These are phyloP conservation scores for Protomyces lactucae-debilis DNA, from an alignment of 1,139 yeast genomes.

Conservation along the genomic window DNA sequence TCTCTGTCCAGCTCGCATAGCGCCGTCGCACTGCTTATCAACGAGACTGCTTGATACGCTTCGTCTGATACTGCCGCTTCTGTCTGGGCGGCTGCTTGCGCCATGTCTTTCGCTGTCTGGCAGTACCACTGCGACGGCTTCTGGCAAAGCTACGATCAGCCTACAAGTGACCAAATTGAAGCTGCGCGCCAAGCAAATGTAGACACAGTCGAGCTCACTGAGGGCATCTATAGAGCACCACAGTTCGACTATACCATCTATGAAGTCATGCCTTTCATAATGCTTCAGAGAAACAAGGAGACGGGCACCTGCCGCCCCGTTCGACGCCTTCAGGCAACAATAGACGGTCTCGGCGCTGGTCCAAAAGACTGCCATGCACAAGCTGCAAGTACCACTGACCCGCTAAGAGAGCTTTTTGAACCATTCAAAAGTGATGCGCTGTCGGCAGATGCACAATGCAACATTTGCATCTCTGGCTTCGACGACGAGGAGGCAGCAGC, in stretches of 20 bases:
- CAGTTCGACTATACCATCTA: background rate
- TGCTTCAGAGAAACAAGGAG: slow-evolving; percentile 1
- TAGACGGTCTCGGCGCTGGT: slow-evolving; percentile 5
- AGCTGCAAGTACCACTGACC: background rate
- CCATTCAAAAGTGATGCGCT: background rate
- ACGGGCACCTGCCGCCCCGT: slow-evolving; percentile 8
- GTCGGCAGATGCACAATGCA: background rate
- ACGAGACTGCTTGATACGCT: too few relatives aligned
- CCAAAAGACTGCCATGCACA: background rate
- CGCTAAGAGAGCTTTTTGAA: background rate
- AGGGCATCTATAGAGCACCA: background rate
- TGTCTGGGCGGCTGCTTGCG: background rate
- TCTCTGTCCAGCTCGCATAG: too few relatives aligned
- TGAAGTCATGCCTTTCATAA: slow-evolving; percentile 1
- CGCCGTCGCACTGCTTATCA: too few relatives aligned
- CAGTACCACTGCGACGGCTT: slow-evolving; percentile 9
- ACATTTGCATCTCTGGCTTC: slow-evolving; percentile 8
- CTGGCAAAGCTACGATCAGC: slow-evolving; percentile 7
- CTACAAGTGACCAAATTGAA: slow-evolving; percentile 8
- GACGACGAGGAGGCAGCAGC: background rate
- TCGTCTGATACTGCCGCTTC: too few relatives aligned
- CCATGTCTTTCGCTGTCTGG: background rate
- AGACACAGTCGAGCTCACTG: slow-evolving; percentile 1
- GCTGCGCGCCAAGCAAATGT: background rate
- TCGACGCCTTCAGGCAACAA: background rate